These are phyloP conservation scores for Ceratobasidium papillatum DNA, from an alignment of 1,284 basidiomycete genomes.

Conservation along the genomic window DNA sequence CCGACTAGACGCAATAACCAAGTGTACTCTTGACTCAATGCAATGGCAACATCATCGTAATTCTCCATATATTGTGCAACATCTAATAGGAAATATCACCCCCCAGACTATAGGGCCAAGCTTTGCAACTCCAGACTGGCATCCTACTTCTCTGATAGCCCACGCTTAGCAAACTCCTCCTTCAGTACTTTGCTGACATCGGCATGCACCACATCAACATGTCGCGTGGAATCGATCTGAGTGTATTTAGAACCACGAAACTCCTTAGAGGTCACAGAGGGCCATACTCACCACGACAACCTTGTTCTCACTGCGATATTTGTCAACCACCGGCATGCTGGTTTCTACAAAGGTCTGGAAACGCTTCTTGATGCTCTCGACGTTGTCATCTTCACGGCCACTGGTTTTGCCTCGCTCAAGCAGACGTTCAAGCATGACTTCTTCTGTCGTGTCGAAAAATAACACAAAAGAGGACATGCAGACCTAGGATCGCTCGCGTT, in stretches of 20 bases:
- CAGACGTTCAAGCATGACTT: slow-evolving; percentile 87
- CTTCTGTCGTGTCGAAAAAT: slow-evolving; percentile 90
- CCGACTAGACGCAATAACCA: too few species aligned
- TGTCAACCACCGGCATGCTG: slow-evolving; percentile 95
- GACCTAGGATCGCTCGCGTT: slow-evolving; percentile 62
- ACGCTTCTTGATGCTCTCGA: slow-evolving; percentile 94
- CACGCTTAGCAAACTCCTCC: slow-evolving; percentile 50
- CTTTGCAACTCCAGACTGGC: neutral
- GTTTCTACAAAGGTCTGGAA: slow-evolving; percentile 95
- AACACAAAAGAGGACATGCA: slow-evolving; percentile 83
- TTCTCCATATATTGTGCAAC: neutral
- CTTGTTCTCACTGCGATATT: slow-evolving; percentile 77
- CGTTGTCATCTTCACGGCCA: slow-evolving; percentile 95
- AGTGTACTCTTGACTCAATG: too few species aligned
- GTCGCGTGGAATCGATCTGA: slow-evolving; percentile 81
- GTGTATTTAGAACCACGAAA: neutral
- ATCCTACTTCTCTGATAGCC: slow-evolving; percentile 29
- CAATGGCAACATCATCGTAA: too few species aligned
- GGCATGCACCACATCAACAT: slow-evolving; percentile 77
- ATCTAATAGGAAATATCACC: neutral
- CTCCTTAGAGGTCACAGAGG: neutral
- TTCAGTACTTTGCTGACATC: slow-evolving; percentile 66
- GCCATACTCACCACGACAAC: slow-evolving; percentile 75
- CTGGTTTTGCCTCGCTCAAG: slow-evolving; percentile 93
- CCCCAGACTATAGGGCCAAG: neutral